Conservation (phyloP, 306 rosid genomes). For the Crotalaria pallida region DNA sequence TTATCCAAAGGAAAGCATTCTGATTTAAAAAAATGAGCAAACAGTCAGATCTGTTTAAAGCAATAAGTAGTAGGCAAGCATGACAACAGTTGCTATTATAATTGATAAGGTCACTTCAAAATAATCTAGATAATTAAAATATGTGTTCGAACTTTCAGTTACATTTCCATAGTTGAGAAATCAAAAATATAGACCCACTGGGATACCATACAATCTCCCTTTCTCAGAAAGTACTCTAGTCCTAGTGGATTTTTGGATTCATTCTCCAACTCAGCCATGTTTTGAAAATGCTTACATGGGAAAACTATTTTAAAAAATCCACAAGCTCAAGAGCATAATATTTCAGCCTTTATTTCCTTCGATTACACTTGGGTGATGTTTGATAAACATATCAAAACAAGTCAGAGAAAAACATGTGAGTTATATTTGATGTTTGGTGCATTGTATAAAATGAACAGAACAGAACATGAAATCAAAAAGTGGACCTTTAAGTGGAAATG, state of each 20-base stretch:
- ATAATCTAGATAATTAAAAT: background rate
- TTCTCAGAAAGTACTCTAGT: no score
- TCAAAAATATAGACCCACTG: background rate
- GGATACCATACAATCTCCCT: background rate
- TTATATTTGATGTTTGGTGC: no score
- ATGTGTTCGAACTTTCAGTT: background rate
- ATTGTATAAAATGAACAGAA: no score
- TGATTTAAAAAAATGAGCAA: background rate
- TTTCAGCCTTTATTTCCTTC: constrained; percentile 5
- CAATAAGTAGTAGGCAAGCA: background rate
- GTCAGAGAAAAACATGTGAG: no score
- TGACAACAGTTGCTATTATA: background rate
- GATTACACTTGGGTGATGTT: background rate
- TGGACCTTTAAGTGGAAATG: no score
- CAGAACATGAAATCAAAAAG: no score
- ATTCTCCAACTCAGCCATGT: background rate
- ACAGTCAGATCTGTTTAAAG: background rate
- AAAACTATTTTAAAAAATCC: background rate
- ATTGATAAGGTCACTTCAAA: background rate
- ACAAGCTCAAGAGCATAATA: background rate
- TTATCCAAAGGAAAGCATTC: background rate
- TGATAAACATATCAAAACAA: no score
- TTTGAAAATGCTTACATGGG: background rate
- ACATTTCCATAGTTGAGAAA: background rate
- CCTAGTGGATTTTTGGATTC: background rate